Evolutionary conservation across 495 filamentous ascomycete genomes (phyloP), one percentile per base, ranked within the genome.

Genomic region (Apodospora peruviana): DNA sequence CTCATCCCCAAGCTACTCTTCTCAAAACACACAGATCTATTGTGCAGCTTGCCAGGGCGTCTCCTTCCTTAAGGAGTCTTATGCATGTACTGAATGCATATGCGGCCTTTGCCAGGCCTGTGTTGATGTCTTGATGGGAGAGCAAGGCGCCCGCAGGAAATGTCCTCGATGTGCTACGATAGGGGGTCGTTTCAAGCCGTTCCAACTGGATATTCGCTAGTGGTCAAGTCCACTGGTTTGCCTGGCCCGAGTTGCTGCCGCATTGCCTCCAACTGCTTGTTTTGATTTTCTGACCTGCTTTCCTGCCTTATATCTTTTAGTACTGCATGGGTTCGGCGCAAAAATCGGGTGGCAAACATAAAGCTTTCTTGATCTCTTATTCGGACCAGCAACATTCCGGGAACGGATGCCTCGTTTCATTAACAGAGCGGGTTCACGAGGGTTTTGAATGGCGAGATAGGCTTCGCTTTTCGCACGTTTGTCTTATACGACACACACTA

Each of bases 51-150:
- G 90, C 61, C 84, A 85, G 51, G 79, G 83, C 17, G 65, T 85
- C 3, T 88, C 83, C 50, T 65, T 85, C 2, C 66, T 96, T 38
- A 82, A 81, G 49, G 85, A 91, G 48, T 89, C 86, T 24, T 96
- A 86, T 60, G 90, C 90, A 11, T 96, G 90, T 66, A 95, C 90
- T 0, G 90, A 95, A 61, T 96, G 90, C 62, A 95, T 96, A 43
- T 93, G 88, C 60, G 90, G 90, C 2, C 77, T 95, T 40, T 96
- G 90, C 59, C 83, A 80, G 45, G 85, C 86, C 36, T 96, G 90
- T 50, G 88, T 95, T 16, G 81, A 86, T 52, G 81, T 86, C 53
- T 77, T 93, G 47, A 85, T 88, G 69, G 68, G 71, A 40, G 77
- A 81, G 58, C 77, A 79, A 60, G 76, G 77, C 9, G 74, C 75